Evolutionary conservation across 805 yeast genomes (phyloP), one percentile per base, ranked within the genome.

Genomic region (Monosporozyma aerobia): DNA sequence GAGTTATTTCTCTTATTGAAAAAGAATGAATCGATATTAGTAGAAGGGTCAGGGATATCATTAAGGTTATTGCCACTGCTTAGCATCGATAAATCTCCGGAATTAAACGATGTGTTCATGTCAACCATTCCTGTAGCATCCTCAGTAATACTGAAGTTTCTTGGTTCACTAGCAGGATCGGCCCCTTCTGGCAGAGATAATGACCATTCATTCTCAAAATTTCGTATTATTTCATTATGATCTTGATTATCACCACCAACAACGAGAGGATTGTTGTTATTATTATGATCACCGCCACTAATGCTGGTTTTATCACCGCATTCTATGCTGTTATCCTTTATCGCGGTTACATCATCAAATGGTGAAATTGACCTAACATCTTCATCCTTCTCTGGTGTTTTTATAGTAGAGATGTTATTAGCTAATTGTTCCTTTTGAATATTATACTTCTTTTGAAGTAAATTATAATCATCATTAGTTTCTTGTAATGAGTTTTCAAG

Each of bases 41-140:
- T 53, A 8, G 64, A 68, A 25, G 65, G 69, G 33, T 60, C 63
- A 1, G 69, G 67, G 7, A 63, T 57, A 32, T 53, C 46, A 14
- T 33, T 32, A 14, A 49, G 25, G 32, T 39, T 30, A 22, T 19
- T 27, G 9, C 45, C 30, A 43, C 30, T 43, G 14, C 25, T 43
- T 23, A 43, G 3, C 2, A 43, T 43, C 5, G 45, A 43, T 23
- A 23, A 13, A 11, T 43, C 30, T 43, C 30, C 25, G 2, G 45
- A 43, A 43, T 13, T 23, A 25, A 43, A 43, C 7, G 23, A 29
- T 11, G 25, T 10, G 8, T 10, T 43, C 45, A 43, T 23, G 13
- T 43, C 45, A 43, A 11, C 14, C 30, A 43, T 43, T 11, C 14
- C 45, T 11, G 23, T 29, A 11, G 30, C 6, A 23, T 43, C 45